These are phyloP conservation scores for Saccharum spontaneum DNA, from an alignment of 176 grass and related monocot species.

Conservation along the genomic window DNA sequence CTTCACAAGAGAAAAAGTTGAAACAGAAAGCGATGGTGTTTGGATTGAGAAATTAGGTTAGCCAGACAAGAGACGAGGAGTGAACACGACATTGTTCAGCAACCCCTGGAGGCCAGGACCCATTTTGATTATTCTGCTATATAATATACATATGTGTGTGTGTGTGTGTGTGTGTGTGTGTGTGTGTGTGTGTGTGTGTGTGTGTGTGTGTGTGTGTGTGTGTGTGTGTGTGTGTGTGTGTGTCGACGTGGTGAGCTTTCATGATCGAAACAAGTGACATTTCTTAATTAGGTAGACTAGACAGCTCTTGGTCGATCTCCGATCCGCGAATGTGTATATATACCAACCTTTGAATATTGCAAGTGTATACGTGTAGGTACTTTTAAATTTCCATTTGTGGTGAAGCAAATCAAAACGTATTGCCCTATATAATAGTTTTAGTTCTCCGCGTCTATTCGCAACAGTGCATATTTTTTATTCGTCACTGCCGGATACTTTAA, in stretches of 20 bases:
- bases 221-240: too few relatives aligned
- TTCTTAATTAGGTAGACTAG: neutral
- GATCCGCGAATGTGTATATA: neutral
- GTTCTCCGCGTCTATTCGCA: neutral
- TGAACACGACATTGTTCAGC: neutral
- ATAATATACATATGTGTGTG: neutral
- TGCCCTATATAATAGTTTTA: neutral
- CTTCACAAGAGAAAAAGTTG: neutral
- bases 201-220: too few relatives aligned
- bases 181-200: too few relatives aligned
- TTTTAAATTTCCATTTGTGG: neutral
- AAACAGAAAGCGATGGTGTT: neutral
- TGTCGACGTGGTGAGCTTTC: neutral
- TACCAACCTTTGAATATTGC: neutral
- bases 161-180: too few relatives aligned
- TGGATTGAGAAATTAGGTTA: conserved; percentile 22
- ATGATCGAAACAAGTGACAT: neutral
- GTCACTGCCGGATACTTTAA: neutral
- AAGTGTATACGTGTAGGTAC: neutral
- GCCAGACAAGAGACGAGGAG: neutral
- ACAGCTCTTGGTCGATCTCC: neutral
- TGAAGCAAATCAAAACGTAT: neutral
- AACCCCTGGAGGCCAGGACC: neutral
- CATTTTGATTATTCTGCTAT: neutral
- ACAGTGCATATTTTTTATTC: neutral